Evolutionary conservation across 2,329 filamentous ascomycete genomes (phyloP), one percentile per base, ranked within the genome.

Genomic region (Botryotinia globosa): DNA sequence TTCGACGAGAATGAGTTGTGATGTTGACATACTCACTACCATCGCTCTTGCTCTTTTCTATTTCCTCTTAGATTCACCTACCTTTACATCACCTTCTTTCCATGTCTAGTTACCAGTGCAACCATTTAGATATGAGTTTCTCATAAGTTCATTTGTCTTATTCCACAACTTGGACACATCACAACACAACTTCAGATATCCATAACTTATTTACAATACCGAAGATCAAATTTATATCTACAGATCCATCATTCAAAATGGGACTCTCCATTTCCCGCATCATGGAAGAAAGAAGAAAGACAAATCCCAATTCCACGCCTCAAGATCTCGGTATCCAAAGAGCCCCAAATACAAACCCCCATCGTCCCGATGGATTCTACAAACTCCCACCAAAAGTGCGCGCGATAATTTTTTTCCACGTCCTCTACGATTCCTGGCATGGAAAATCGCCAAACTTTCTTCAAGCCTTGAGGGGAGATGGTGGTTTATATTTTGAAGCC

Each of bases 261-360:
- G 10, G 25, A 16, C 25, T 54, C 25, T n/a, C 48, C 16, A 16
- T 25, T 16, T n/a, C 4, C 16, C 12, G 48, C 25, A 20, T n/a
- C 6, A 7, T 0, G 25, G 8, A 45, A 45, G 12, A 12, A 54
- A n/a, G 25, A n/a, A n/a, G 25, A 3, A 5, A n/a, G 25, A 7
- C 3, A 9, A 10, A 12, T 51, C 10, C 25, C 6, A 4, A n/a
- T 54, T 6, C 48, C 3, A 0, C 14, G 48, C 5, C 0, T 54
- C 12, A 5, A 54, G 16, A 16, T n/a, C 25, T 3, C 7, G 8
- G 25, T 16, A 20, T 62, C 16, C 34, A 1, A 20, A 16, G 12
- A 14, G 14, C 3, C 37, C 16, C 37, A n/a, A 4, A 9, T 5
- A 29, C 7, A 29, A 9, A 34, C 5, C 0, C 7, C 1, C 18